Evolutionary conservation across 1,284 basidiomycete species (phyloP), one percentile per base, ranked within the genome.

Genomic region (Schizophyllum amplum): DNA sequence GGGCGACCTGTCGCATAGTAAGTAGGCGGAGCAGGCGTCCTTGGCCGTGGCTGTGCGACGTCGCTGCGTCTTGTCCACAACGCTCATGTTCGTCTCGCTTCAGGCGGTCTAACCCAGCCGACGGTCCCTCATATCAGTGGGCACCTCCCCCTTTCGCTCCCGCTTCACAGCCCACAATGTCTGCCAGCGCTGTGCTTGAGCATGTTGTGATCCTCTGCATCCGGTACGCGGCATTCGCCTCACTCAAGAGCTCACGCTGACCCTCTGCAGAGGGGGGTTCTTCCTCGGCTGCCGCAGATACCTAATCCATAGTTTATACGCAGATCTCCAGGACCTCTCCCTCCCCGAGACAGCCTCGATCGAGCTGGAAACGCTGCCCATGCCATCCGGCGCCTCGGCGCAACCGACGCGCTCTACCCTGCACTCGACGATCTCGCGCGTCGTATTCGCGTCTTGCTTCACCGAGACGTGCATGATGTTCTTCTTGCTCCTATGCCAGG

Each of bases 401-500:
- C 1, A 69, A 71, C 62, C 65, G 59, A 61, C 68, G 21, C 59
- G 59, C 17, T 61, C 59, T 62, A 59, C 74, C 17, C 69, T 80
- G 52, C 83, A 87, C 61, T 81, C 83, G 0, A 67, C 68, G 1
- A 67, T 87, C 1, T 75, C 86, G 1, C 73, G 82, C 51, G 71
- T 71, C 1, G 67, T 81, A 4, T 90, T 90, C 63, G 78, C 86
- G 0, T 66, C 80, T 25, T 85, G 82, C 62, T 87, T 90, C 65
- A 78, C 83, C 3, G 87, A 89, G 67, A 80, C 82, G 55, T 84
- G 81, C 59, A 77, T 79, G 60, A 70, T 90, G 57, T 89, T 90
- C 63, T 61, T 80, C 15, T 71, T 90, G 57, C 70, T 90, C 7
- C 79, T 90, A 70, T 75, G 78, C 25, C 88, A 90, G 68, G 85